phyloP scores from a whole-genome alignment of 1,284 basidiomycete species.

The Dichomitus squalens region DNA sequence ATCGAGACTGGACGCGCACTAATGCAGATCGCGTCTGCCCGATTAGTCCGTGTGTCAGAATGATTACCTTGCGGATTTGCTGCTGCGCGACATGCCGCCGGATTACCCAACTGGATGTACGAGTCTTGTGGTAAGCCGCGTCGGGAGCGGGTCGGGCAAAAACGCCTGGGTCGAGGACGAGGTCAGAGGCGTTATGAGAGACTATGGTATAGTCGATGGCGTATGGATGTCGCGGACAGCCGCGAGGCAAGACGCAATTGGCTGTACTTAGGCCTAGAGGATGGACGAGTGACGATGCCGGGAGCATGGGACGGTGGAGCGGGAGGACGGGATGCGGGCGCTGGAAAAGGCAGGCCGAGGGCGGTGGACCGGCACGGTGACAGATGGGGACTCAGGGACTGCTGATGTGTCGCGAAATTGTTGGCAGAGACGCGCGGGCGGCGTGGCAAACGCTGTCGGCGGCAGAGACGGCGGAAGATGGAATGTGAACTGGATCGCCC shows the following conservation, averaged over 20 bases:
- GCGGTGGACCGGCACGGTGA: constrained; percentile 7
- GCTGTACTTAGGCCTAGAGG: too few relatives aligned
- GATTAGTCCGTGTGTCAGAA: constrained; percentile 11
- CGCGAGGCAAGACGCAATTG: constrained; percentile 23
- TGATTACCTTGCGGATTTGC: not conserved
- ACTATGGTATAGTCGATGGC: too few relatives aligned
- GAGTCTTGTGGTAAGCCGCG: not conserved
- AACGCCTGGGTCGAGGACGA: constrained; percentile 4
- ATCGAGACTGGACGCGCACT: constrained; percentile 14
- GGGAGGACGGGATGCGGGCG: constrained; percentile 10
- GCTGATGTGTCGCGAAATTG: constrained; percentile 4
- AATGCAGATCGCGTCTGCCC: constrained; percentile 13
- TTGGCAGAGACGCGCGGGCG: constrained; percentile 7
- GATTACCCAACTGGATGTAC: not conserved
- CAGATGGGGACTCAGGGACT: constrained; percentile 9
- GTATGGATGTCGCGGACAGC: constrained; percentile 15
- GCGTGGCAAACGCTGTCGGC: not conserved
- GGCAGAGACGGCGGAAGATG: not conserved
- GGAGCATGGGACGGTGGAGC: constrained; percentile 17
- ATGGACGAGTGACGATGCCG: constrained; percentile 2
- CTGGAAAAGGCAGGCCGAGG: constrained; percentile 9
- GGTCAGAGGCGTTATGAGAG: too few relatives aligned
- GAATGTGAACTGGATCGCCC: not conserved
- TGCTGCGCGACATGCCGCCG: not conserved
- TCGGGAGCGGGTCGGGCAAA: not conserved